Base-by-base conservation (phyloP, 306 rosid species). In the Begonia loranthoides region DNA sequence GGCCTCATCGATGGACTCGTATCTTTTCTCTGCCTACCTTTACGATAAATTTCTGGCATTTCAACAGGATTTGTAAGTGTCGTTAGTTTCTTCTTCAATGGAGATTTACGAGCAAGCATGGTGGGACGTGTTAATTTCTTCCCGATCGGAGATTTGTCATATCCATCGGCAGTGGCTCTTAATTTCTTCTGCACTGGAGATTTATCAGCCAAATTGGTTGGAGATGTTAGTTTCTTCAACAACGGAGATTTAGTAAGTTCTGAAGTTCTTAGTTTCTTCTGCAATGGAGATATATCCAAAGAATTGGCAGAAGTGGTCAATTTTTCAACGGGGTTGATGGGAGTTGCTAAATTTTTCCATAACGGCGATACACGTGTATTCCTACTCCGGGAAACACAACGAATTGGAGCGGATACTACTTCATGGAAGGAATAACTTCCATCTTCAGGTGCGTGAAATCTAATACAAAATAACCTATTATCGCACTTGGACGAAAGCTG, bases 401-500 rank as follows among this genome's bases (percentile, higher is more conserved):
- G 94, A 71, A 89, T 78, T 56, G 94, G 90, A 72, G 62, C 80
- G 17, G 87, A 73, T 57, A 55, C 50, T 60, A 81, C 62, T 75
- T 79, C 81, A 39, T 82, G 64, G 61, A 79, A 89, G 60, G 95
- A 90, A 74, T 73, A 82, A 46, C 34, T 61, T 69, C 73, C 84
- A 67, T 71, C 51, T 13, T 63, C 66, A 10, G 77, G 87, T 22
- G 82, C 57, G 58, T 66, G 59, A 78, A 89, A 89, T 61, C 70
- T 70, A 59, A 89, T 72, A 68, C 70, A 67, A 72, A 89, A 89
- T 68, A 89, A 72, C 73, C 86, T 74, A 72, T 73, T 89, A 39
- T 82, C 90, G 51, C 95, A 84, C 75, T 89, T 84, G 56, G 97
- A 89, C 15, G 97, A 89, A 70, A 89, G 93, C 97, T 89, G 84